Conservation (phyloP, 2,329 filamentous ascomycete species). For the Penicillium sp. region DNA sequence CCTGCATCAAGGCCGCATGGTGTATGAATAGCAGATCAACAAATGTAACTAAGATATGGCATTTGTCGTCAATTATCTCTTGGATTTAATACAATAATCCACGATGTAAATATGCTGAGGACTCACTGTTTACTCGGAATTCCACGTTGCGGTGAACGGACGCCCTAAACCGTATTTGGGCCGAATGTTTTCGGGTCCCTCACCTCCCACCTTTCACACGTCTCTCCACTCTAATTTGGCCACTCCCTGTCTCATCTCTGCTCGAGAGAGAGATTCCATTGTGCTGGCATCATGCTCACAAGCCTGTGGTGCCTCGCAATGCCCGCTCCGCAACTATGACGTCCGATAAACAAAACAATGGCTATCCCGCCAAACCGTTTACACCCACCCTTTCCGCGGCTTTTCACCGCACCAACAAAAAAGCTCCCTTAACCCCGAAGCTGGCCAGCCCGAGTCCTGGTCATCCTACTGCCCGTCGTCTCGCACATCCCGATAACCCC, state of each 20-base stretch:
- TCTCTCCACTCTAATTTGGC: constrained; percentile 11
- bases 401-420: constrained; percentile 51
- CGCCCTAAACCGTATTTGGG: constrained; percentile 27
- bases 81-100: background rate
- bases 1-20: constrained; percentile 2
- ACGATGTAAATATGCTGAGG: background rate
- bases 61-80: background rate
- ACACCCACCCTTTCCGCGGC: constrained; percentile 64
- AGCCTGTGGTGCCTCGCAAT: constrained; percentile 36
- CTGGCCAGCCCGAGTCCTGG: constrained; percentile 44
- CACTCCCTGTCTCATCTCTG: constrained; percentile 10
- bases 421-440: constrained; percentile 55
- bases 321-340: constrained; percentile 44
- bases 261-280: background rate
- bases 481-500: constrained; percentile 31
- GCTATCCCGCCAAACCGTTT: constrained; percentile 53
- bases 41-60: background rate
- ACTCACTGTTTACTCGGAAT: constrained; percentile 1
- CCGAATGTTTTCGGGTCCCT: constrained; percentile 23
- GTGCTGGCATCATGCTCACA: constrained; percentile 35
- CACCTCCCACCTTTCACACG: constrained; percentile 9
- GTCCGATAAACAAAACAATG: constrained; percentile 50
- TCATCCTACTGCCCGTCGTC: constrained; percentile 31
- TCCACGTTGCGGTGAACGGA: constrained; percentile 23
- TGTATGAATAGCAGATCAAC: background rate